Conservation (phyloP, 441 rosid species). For the Metrosideros polymorpha region DNA sequence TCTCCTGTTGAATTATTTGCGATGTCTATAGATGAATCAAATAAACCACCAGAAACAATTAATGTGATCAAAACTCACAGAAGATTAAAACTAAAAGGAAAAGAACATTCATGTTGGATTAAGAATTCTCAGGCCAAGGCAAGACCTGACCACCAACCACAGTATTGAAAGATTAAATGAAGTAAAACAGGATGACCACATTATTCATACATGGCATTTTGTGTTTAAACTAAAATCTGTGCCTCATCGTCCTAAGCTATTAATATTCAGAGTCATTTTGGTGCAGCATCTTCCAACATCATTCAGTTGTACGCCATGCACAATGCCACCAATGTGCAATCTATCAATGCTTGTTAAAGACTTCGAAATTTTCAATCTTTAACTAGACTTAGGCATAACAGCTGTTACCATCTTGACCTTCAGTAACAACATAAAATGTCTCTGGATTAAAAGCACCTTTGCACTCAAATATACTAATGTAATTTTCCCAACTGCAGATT, state of each 20-base stretch:
- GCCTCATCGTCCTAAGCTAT: neutral
- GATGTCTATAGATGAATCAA: neutral
- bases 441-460: neutral
- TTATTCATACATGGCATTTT: neutral
- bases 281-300: neutral
- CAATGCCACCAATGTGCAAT: neutral
- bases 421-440: neutral
- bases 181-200: neutral
- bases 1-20: constrained; percentile 36
- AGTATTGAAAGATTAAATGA: neutral
- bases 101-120: neutral
- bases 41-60: neutral
- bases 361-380: neutral
- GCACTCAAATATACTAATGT: neutral
- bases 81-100: neutral
- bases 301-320: neutral
- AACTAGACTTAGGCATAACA: neutral
- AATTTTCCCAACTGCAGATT: neutral
- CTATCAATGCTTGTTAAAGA: neutral
- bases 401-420: neutral
- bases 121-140: neutral
- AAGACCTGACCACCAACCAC: neutral
- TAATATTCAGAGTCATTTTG: neutral
- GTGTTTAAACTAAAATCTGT: neutral
- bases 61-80: neutral